Evolutionary conservation across 2,329 filamentous ascomycete species (phyloP).

Genomic region (Colletotrichum higginsianum): DNA sequence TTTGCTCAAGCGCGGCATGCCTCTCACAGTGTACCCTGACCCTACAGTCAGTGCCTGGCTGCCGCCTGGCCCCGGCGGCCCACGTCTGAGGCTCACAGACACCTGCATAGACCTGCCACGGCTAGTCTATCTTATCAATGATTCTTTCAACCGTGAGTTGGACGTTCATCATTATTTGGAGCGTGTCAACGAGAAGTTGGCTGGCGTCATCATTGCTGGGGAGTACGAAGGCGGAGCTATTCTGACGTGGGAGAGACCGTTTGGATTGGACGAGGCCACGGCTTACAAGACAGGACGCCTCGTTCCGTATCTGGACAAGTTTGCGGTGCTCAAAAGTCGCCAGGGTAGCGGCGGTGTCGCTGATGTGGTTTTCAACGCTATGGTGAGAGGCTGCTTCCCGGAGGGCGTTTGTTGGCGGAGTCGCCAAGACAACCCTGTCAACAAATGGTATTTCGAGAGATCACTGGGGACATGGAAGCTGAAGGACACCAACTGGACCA

Average conservation of each 20-base stretch:
- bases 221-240: slow-evolving; percentile 97
- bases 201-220: slow-evolving; percentile 93
- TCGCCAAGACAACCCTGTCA: slow-evolving; percentile 92
- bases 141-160: slow-evolving; percentile 90
- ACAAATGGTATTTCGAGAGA: slow-evolving; percentile 99
- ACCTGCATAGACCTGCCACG: slow-evolving; percentile 86
- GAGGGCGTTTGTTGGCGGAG: slow-evolving; percentile 93
- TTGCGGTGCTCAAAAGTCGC: slow-evolving; percentile 89
- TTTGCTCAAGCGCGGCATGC: slow-evolving; percentile 92
- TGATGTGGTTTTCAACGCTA: slow-evolving; percentile 95
- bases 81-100: slow-evolving; percentile 81
- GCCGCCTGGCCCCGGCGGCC: slow-evolving; percentile 71
- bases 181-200: slow-evolving; percentile 85
- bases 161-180: slow-evolving; percentile 87
- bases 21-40: slow-evolving; percentile 86
- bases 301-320: slow-evolving; percentile 97
- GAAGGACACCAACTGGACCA: slow-evolving; percentile 88
- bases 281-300: slow-evolving; percentile 72
- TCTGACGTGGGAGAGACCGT: slow-evolving; percentile 91
- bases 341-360: slow-evolving; percentile 95
- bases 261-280: slow-evolving; percentile 68
- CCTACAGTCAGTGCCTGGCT: slow-evolving; percentile 77
- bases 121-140: slow-evolving; percentile 89
- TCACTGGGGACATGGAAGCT: slow-evolving; percentile 88
- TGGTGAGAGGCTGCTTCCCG: slow-evolving; percentile 92